Evolutionary conservation across 352 stramenopile genomes (phyloP), one percentile per base, ranked within the genome.

Genomic region (Phytophthora nicotianae): DNA sequence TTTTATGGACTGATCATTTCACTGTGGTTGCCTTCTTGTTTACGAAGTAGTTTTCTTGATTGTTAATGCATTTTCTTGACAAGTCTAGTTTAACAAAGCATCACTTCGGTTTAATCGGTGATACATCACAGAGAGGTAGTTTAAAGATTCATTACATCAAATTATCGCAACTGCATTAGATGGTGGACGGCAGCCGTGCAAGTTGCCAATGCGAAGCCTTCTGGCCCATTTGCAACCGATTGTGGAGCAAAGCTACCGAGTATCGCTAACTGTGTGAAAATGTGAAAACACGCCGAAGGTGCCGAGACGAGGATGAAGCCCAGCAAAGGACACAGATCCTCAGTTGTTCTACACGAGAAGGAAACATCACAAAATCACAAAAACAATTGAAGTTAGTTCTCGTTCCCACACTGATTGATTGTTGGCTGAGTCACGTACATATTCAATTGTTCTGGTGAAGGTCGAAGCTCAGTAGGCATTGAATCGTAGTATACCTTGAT

Each of bases 191-290:
- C 74, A 1, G 72, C 60, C 32, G 51, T 77, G 24, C 79, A 70
- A 32, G 74, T 81, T n/a, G 81, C 77, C 52, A 90, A 52, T 0
- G 78, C 81, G 48, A 88, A 90, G 0, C 78, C 76, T 23, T 80
- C 65, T 27, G 75, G 74, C 5, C 81, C 74, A 13, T 62, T 65
- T 9, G 40, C 50, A n/a, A 50, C 64, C 46, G 42, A 59, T 46
- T 61, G 50, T 26, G 77, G 65, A 43, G 77, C 67, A 53, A 82
- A 89, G 58, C 80, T 79, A 13, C 81, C 74, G 1, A 92, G 54
- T 17, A 92, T 58, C 26, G 73, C 79, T 8, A 92, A 62, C 43
- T 90, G 83, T 8, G 83, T 86, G 50, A 77, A 82, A 20, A 80
- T 42, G 43, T 88, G 81, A 8, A 66, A 54, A 19, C 76, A 82